Conservation (phyloP, 345 rosid genomes). For the Lepidium aucheri region DNA sequence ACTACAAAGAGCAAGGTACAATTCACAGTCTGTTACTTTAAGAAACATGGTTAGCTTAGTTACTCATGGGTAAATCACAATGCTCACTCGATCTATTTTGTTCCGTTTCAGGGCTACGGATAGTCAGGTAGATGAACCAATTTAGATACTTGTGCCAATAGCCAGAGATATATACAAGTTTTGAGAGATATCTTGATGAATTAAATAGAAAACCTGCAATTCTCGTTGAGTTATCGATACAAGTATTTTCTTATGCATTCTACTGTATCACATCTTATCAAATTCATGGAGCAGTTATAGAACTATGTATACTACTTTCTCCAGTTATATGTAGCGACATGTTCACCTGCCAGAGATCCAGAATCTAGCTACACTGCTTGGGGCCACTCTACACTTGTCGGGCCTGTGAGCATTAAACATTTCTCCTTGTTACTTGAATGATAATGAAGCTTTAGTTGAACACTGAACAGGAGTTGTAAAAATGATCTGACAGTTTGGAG, state of each 20-base stretch:
- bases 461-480: neutral
- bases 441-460: neutral
- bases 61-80: neutral
- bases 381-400: slow-evolving; percentile 96
- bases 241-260: neutral
- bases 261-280: neutral
- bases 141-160: neutral
- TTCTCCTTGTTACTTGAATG: neutral
- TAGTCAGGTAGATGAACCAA: slow-evolving; percentile 58
- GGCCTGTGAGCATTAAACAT: slow-evolving; percentile 13
- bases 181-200: neutral
- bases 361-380: slow-evolving; percentile 79
- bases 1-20: slow-evolving; percentile 81
- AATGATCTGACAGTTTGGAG: slow-evolving; percentile 67
- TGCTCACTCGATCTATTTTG: neutral
- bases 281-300: neutral
- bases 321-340: slow-evolving; percentile 88
- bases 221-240: neutral
- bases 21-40: neutral
- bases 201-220: neutral
- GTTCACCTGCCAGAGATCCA: slow-evolving; percentile 83
- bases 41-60: neutral
- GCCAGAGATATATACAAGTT: neutral
- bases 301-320: neutral
- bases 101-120: slow-evolving; percentile 72